Percentiles rank a stretch among this genome's conserved stretches.
phyloP scores from a whole-genome alignment of 352 stramenopile genomes.

The Hyphochytrium catenoides region DNA sequence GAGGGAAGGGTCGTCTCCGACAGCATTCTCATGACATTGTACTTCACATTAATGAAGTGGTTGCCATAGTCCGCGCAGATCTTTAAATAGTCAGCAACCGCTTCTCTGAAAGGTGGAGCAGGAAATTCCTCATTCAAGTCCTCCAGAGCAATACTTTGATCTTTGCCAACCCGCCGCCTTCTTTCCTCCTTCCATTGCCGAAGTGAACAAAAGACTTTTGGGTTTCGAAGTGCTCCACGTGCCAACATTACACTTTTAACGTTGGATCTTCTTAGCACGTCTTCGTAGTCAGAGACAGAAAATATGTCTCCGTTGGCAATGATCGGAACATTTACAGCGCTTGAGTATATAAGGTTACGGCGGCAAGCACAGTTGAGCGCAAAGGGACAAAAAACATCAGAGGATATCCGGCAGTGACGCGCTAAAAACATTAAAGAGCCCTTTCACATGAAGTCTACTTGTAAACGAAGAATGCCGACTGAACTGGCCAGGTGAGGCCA shows the following conservation, averaged over 20 bases:
- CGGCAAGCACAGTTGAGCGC: too few species aligned
- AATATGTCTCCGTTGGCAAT: conserved; percentile 70
- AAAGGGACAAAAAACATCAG: too few species aligned
- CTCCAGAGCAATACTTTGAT: conserved; percentile 28
- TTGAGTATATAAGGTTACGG: too few species aligned
- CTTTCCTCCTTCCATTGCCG: too few species aligned
- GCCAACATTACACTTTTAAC: conserved; percentile 52
- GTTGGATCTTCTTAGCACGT: conserved; percentile 26
- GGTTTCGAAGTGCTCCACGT: conserved; percentile 43
- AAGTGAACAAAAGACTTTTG: conserved; percentile 13
- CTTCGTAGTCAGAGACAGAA: conserved; percentile 29
- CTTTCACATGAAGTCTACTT: too few species aligned
- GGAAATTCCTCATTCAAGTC: neutral
- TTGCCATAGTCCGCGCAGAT: conserved; percentile 50
- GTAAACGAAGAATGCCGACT: too few species aligned
- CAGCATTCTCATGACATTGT: conserved; percentile 57
- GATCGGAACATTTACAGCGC: conserved; percentile 43
- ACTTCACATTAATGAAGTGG: conserved; percentile 71
- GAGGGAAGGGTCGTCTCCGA: conserved; percentile 9
- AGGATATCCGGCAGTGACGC: too few species aligned
- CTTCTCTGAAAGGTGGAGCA: neutral
- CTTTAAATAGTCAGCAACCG: conserved; percentile 27
- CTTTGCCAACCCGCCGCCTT: conserved; percentile 42
- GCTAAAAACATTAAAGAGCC: too few species aligned
- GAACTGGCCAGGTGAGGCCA: too few species aligned